A percentile compares a stretch with the other conserved stretches of the same genome.
Conservation (phyloP, 495 filamentous ascomycete species). For the Echria macrotheca region DNA sequence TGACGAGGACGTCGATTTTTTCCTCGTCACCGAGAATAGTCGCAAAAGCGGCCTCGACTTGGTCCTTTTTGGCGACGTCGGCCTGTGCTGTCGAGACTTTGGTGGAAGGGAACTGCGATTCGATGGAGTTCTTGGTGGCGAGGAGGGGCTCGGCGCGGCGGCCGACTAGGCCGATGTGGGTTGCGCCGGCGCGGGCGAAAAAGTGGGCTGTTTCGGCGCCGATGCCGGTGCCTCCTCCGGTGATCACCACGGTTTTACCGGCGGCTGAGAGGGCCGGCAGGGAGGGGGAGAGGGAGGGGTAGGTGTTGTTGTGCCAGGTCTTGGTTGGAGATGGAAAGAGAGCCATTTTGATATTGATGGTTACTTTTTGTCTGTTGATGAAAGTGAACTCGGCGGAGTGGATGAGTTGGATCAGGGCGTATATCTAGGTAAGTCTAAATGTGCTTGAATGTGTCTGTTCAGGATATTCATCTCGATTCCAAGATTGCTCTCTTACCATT, state of each 20-base stretch:
- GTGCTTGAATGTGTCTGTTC: no score
- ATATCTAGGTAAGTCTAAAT: no score
- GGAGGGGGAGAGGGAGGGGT: constrained; percentile 36
- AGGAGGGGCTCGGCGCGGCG: constrained; percentile 12
- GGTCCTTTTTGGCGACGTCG: neutral
- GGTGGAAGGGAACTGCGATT: neutral
- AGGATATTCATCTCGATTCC: no score
- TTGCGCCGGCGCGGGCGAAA: constrained; percentile 32
- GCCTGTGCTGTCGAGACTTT: neutral
- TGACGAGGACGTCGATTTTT: constrained; percentile 15
- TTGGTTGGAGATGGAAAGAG: constrained; percentile 6
- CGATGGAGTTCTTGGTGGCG: neutral
- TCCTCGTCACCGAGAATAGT: neutral
- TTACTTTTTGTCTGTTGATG: neutral
- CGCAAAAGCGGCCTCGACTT: neutral
- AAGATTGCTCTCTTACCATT: no score
- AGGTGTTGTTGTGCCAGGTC: constrained; percentile 33
- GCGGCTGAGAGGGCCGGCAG: constrained; percentile 32
- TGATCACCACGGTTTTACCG: constrained; percentile 40
- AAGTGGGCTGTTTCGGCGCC: constrained; percentile 23
- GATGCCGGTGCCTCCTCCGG: constrained; percentile 39
- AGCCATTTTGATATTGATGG: neutral
- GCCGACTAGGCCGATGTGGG: constrained; percentile 17
- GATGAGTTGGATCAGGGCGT: no score
- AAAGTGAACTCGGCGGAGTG: neutral